Evolutionary conservation across 2,329 filamentous ascomycete genomes (phyloP).

Genomic region (Cercospora brassicicola): DNA sequence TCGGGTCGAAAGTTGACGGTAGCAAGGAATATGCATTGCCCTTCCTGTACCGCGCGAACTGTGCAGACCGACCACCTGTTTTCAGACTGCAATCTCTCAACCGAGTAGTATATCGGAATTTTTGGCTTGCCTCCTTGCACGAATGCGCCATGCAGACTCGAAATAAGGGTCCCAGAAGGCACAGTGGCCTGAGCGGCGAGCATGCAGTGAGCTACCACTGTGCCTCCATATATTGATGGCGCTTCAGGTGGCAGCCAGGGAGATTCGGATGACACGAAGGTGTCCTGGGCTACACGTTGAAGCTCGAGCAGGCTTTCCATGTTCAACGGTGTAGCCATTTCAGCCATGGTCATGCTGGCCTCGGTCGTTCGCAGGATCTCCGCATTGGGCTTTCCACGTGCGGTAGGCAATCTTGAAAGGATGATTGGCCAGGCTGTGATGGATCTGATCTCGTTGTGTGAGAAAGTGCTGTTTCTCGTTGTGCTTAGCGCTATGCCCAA

Average conservation of each 20-base stretch:
- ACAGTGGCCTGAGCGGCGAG: neutral
- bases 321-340: neutral
- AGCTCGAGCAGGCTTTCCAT: neutral
- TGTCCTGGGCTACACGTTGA: neutral
- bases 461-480: neutral
- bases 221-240: neutral
- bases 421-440: neutral
- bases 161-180: neutral
- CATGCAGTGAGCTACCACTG: neutral
- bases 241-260: neutral
- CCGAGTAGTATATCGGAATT: neutral
- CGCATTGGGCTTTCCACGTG: neutral
- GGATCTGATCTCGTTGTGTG: neutral
- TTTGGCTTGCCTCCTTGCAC: neutral
- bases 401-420: neutral
- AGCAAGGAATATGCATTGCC: neutral
- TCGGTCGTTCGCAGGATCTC: neutral
- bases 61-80: neutral
- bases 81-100: neutral
- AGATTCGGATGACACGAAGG: neutral
- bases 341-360: neutral
- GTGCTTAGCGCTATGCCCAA: neutral
- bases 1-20: neutral
- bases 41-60: neutral
- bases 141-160: neutral